Conservation (phyloP, 257 asterid genomes). For the Nyctanthes arbortristis region DNA sequence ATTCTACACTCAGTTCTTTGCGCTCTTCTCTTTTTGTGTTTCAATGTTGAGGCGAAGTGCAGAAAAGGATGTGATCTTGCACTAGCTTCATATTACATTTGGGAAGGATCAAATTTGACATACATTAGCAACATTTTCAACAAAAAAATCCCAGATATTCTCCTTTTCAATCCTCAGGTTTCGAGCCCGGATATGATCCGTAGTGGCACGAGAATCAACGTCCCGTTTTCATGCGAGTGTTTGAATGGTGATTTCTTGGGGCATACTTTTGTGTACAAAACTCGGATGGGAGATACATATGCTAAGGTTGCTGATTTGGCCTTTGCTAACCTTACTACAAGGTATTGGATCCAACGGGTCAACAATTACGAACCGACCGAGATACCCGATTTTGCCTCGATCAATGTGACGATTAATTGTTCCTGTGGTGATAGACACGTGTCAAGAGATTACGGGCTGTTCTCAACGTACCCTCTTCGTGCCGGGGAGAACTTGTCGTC, state of each 20-base stretch:
- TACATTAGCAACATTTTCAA: conserved; percentile 55
- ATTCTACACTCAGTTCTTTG: conserved; percentile 5
- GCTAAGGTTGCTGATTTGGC: conserved; percentile 39
- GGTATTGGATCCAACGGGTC: conserved; percentile 64
- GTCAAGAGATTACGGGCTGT: conserved; percentile 64
- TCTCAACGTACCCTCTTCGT: conserved; percentile 57
- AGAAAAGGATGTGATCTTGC: conserved; percentile 61
- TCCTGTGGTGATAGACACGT: conserved; percentile 67
- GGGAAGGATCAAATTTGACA: conserved; percentile 62
- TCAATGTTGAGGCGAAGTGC: conserved; percentile 51
- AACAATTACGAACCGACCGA: conserved; percentile 51
- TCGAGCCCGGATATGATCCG: conserved; percentile 36
- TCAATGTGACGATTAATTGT: conserved; percentile 78
- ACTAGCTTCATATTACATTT: conserved; percentile 65
- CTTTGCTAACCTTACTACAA: conserved; percentile 66
- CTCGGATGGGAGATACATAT: conserved; percentile 64
- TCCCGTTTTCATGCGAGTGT: conserved; percentile 80
- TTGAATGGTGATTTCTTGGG: conserved; percentile 78
- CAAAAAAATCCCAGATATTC: conserved; percentile 36
- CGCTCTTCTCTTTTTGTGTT: conserved; percentile 25
- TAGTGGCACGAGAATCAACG: conserved; percentile 44
- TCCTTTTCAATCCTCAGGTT: conserved; percentile 44
- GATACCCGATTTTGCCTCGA: conserved; percentile 44
- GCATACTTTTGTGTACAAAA: conserved; percentile 56
- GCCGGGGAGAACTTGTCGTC: conserved; percentile 47